Base-by-base conservation (phyloP, 306 rosid species). In the Comarum palustre region DNA sequence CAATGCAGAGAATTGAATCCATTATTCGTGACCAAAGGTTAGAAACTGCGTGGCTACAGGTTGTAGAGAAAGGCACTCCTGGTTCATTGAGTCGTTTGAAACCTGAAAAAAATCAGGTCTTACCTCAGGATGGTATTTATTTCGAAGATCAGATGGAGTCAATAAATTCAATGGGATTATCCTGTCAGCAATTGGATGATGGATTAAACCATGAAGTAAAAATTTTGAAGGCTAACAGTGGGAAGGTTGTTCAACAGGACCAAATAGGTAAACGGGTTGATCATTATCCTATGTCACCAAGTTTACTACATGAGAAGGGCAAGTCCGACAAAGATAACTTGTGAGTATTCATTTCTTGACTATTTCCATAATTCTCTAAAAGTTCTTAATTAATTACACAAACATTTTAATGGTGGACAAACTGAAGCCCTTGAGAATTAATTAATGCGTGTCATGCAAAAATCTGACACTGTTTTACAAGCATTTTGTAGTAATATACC, bases 1-100 rank as follows among this genome's bases (percentile, higher is more conserved):
- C 99, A 59, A 85, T 87, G 86, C 96, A 87, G 77, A 88, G 97
- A 84, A 87, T 94, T 76, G 99, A 91, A 74, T 91, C 97, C 82
- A 91, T 91, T 79, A 88, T 94, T 71, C 96, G 91, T 2, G 99
- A 94, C 76, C 96, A 94, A 77, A 88, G 91, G 82, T 84, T 94
- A 77, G 99, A 94, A 85, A 94, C 91, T 68, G 99, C 99, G 5
- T 94, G 97, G 99, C 79, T 91, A 72, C 97, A 89, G 83, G 89
- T 92, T 10, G 90, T 82, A 60, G 99, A 88, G 75, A 94, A 88
- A 75, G 96, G 99, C 71, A 91, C 97, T 45, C 96, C 97, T 16
- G 91, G 96, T 78, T 86, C 96, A 2, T 66, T 94, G 89, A 88
- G 72, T 86, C 87, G 86, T 69, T 74, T 83, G 81, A 91, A 88